Base-by-base conservation (phyloP, 192 early-diverging fungal species). In the Backusella tuberculispora region DNA sequence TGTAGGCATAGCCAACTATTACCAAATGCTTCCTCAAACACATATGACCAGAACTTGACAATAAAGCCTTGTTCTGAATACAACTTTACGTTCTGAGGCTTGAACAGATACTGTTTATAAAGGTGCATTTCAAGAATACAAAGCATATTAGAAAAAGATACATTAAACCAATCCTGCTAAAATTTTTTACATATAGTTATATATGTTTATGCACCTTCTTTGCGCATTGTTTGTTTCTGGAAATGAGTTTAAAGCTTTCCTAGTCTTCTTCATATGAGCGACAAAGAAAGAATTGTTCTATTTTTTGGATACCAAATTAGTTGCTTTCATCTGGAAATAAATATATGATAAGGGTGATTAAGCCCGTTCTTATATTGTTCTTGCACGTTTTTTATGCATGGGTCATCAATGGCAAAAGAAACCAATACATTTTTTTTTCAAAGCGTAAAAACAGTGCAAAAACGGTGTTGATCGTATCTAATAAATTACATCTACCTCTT, bases 21-120 rank as follows among this genome's bases (percentile, higher is more conserved):
- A 34, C 63, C 34, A 66, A 66, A 66, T 7, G 65, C 38, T 19
- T 66, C 65, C n/a, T 66, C 65, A 66, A 42, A 66, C 41, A 66
- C 40, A 7, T 66, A 66, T 4, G 65, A 66, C 40, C 65, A 66
- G 21, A 66, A 66, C 65, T 66, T 66, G 42, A 42, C 65, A 66
- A 66, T 66, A 29, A 43, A 66, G 65, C 42, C 65, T 66, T 66
- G 65, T 42, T 66, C 65, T 8, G 65, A 66, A 66, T 66, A 66
- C 21, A 66, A 66, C 8, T 19, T 66, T 4, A 66, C 40, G 21
- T 66, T 66, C 21, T 66, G 65, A 66, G 65, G 40, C 65, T 0
- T 66, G 21, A 66, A 66, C 12, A 66, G 12, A 66, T 66, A 66
- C 40, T 66, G 13, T n/a, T 42, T 66, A 66, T 66, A 19, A 10